phyloP scores from a whole-genome alignment of 805 yeast species.

The Kuraishia cidri region DNA sequence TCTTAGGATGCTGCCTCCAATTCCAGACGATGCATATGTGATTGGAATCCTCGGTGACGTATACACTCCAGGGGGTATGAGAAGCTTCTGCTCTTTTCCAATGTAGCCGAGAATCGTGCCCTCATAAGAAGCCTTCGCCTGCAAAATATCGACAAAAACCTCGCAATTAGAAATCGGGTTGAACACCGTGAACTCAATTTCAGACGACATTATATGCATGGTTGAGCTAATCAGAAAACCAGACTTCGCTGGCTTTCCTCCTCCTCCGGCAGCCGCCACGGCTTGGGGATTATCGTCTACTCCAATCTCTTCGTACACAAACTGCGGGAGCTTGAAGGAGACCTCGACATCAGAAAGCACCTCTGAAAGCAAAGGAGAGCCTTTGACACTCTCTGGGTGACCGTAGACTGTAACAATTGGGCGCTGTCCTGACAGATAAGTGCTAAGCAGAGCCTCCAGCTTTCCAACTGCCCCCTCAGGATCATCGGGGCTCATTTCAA shows the following conservation, averaged over 20 bases:
- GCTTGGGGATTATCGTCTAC: conserved; percentile 1
- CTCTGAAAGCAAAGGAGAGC: conserved; percentile 13
- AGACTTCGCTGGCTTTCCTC: conserved; percentile 6
- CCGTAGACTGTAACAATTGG: conserved; percentile 22
- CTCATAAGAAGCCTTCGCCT: conserved; percentile 39
- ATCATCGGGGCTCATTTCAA: too few relatives aligned
- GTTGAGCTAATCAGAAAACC: conserved; percentile 41
- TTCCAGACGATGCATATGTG: conserved; percentile 28
- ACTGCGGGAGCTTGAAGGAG: conserved; percentile 18
- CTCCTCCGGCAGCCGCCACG: conserved; percentile 4
- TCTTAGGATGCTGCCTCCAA: conserved; percentile 38
- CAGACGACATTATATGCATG: conserved; percentile 46
- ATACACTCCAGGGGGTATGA: conserved; percentile 43
- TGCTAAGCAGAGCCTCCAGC: conserved; percentile 26
- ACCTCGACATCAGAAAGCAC: conserved; percentile 15
- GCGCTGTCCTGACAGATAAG: conserved; percentile 26
- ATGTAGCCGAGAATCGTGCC: conserved; percentile 37
- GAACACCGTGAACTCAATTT: conserved; percentile 41
- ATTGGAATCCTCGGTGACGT: conserved; percentile 42
- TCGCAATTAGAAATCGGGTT: conserved; percentile 46
- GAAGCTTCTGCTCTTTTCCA: conserved; percentile 26
- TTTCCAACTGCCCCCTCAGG: conserved; percentile 9
- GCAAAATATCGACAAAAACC: conserved; percentile 27
- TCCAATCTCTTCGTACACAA: conserved; percentile 5
- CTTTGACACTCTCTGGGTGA: conserved; percentile 13